Conservation (phyloP, 495 filamentous ascomycete species). For the Apiosordaria backusii region DNA sequence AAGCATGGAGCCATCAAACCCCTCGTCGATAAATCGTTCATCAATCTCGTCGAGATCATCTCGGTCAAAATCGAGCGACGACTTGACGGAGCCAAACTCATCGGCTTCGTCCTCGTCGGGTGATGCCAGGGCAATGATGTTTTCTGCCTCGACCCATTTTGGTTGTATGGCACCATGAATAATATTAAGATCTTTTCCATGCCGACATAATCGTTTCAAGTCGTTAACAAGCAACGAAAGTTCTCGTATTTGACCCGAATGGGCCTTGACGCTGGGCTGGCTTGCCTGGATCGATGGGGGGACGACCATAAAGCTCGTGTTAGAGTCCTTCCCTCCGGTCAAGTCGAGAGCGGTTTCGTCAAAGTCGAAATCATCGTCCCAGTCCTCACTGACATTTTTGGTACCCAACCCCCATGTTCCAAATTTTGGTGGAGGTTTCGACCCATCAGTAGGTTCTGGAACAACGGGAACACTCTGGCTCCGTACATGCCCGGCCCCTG, state of each 20-base stretch:
- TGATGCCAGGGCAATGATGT: conserved; percentile 80
- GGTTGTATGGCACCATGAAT: conserved; percentile 57
- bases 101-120: conserved; percentile 66
- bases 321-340: conserved; percentile 40
- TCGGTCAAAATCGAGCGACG: conserved; percentile 31
- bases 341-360: conserved; percentile 42
- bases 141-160: conserved; percentile 82
- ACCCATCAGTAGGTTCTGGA: conserved; percentile 55
- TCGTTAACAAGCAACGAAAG: conserved; percentile 70
- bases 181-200: conserved; percentile 64
- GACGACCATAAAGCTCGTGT: conserved; percentile 62
- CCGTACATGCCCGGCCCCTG: conserved; percentile 74
- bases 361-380: conserved; percentile 83
- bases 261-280: conserved; percentile 79
- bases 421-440: conserved; percentile 68
- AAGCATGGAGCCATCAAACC: conserved; percentile 39
- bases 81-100: conserved; percentile 27
- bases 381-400: conserved; percentile 79
- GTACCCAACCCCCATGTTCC: conserved; percentile 84
- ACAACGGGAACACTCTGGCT: conserved; percentile 95
- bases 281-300: conserved; percentile 78
- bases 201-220: conserved; percentile 67
- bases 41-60: conserved; percentile 42
- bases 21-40: conserved; percentile 61
- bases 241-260: conserved; percentile 83